A percentile compares a stretch with the other conserved stretches of the same genome.
phyloP scores from a whole-genome alignment of 306 rosid species.

The Astragalus membranaceus region DNA sequence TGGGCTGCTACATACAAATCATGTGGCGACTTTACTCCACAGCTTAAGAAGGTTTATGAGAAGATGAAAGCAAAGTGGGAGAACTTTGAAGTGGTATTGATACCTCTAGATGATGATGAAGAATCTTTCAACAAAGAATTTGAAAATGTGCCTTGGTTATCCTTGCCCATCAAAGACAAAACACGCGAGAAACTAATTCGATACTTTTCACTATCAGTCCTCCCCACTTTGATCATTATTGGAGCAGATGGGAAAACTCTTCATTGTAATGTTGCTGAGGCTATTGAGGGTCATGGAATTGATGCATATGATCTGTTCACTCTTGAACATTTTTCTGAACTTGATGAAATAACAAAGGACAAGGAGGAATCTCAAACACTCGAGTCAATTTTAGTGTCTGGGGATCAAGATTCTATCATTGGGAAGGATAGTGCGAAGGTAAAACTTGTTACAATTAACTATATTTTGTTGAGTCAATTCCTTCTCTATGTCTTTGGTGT shows the following conservation, averaged over 20 bases:
- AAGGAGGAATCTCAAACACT: conserved; percentile 55
- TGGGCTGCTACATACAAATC: conserved; percentile 11
- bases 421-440: conserved; percentile 54
- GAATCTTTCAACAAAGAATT: conserved; percentile 36
- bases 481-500: background rate
- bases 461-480: background rate
- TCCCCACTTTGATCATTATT: conserved; percentile 58
- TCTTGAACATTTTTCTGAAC: conserved; percentile 53
- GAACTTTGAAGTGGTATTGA: conserved; percentile 57
- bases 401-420: conserved; percentile 42
- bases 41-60: conserved; percentile 45
- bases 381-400: conserved; percentile 52
- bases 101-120: conserved; percentile 47
- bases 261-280: conserved; percentile 44
- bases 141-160: conserved; percentile 46
- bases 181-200: conserved; percentile 25
- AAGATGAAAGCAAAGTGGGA: conserved; percentile 49
- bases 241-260: conserved; percentile 69
- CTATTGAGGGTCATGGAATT: conserved; percentile 49
- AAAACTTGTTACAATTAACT: background rate
- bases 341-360: conserved; percentile 49
- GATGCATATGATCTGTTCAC: conserved; percentile 63
- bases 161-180: conserved; percentile 62
- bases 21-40: conserved; percentile 33
- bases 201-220: conserved; percentile 45